These are phyloP conservation scores for Arthrobotrys pseudoclavata DNA, from an alignment of 2,329 filamentous ascomycete genomes.

Conservation along the genomic window DNA sequence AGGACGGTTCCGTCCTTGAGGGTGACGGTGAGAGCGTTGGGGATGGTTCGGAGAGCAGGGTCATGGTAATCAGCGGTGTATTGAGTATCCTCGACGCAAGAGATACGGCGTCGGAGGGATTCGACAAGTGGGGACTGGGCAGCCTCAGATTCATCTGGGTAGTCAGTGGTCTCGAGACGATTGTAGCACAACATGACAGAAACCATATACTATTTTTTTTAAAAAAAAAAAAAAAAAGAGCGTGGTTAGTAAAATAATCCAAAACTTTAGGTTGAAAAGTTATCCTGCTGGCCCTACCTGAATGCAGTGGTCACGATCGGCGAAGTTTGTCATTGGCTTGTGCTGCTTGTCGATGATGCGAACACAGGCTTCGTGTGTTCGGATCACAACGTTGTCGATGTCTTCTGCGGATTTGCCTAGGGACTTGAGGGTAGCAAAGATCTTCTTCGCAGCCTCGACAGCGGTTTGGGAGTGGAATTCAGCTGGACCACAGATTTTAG, in stretches of 20 bases:
- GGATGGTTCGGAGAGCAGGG: constrained; percentile 92
- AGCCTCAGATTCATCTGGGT: constrained; percentile 91
- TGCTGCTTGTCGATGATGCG: constrained; percentile 99
- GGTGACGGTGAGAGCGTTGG: constrained; percentile 94
- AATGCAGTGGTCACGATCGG: constrained; percentile 98
- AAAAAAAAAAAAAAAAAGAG: not conserved
- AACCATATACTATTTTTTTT: constrained; percentile 81
- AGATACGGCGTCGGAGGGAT: constrained; percentile 90
- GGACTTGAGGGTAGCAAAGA: constrained; percentile 84
- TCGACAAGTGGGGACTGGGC: constrained; percentile 91
- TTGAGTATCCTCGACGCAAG: constrained; percentile 94
- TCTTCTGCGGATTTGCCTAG: constrained; percentile 92
- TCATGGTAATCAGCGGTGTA: constrained; percentile 97
- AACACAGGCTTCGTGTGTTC: constrained; percentile 97
- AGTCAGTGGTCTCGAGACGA: constrained; percentile 92
- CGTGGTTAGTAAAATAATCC: not conserved
- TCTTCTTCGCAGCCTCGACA: constrained; percentile 91
- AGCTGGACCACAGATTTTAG: constrained; percentile 68
- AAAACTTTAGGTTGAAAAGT: not conserved
- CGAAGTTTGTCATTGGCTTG: constrained; percentile 99
- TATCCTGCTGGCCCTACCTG: constrained; percentile 70
- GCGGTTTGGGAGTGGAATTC: constrained; percentile 99
- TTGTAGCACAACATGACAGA: constrained; percentile 95
- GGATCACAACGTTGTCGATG: constrained; percentile 92
- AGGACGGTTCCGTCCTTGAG: constrained; percentile 93